phyloP scores from a whole-genome alignment of 805 yeast genomes.

The Ogataea henricii region DNA sequence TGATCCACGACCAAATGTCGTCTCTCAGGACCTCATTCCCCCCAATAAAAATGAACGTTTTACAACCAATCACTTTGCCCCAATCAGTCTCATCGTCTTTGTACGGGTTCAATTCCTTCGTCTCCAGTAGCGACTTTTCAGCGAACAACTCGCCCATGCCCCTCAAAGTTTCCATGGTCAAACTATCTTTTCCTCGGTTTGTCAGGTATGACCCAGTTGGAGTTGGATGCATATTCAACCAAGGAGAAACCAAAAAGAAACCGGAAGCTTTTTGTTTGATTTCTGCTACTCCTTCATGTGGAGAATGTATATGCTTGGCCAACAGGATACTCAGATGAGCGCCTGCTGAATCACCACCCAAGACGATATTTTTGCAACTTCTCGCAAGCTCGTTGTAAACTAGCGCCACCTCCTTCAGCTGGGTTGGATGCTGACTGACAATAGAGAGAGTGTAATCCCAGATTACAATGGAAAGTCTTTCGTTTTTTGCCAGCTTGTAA shows the following conservation, averaged over 20 bases:
- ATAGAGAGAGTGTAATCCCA: background rate
- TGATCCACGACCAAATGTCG: conserved; percentile 2
- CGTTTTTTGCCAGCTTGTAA: background rate
- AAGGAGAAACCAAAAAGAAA: conserved; percentile 1
- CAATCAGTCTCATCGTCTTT: conserved; percentile 7
- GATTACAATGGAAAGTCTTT: background rate
- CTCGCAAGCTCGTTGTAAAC: conserved; percentile 5
- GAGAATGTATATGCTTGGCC: background rate
- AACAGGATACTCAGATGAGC: background rate
- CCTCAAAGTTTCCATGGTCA: background rate
- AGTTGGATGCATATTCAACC: conserved; percentile 8
- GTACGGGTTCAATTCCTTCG: conserved; percentile 9
- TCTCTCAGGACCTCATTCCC: conserved; percentile 9
- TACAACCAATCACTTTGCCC: conserved; percentile 1
- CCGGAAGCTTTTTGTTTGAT: background rate
- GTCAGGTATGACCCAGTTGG: background rate
- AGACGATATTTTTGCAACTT: background rate
- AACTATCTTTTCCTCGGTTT: conserved; percentile 2
- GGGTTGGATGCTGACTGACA: background rate
- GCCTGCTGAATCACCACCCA: conserved; percentile 7
- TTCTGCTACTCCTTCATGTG: no score
- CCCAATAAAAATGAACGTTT: conserved; percentile 6
- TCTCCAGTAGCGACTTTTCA: conserved; percentile 5
- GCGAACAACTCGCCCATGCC: conserved; percentile 9
- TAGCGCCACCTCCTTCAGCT: background rate